phyloP scores from a whole-genome alignment of 2,329 filamentous ascomycete genomes.

The Aspergillus pseudotamarii region DNA sequence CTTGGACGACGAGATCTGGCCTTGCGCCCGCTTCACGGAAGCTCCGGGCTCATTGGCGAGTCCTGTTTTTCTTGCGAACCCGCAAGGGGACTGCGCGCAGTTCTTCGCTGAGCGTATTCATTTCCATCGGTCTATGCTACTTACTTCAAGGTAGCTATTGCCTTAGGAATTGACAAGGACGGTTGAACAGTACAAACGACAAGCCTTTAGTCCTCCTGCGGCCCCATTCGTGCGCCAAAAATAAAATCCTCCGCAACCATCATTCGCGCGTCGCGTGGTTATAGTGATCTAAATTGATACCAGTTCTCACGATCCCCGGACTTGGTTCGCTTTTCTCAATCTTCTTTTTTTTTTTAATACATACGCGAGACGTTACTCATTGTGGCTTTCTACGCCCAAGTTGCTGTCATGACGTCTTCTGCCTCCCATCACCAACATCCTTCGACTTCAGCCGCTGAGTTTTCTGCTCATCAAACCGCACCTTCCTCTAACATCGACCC shows the following conservation, averaged over 20 bases:
- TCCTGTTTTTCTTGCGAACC: not conserved
- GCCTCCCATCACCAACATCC: constrained; percentile 34
- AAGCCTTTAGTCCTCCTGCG: not conserved
- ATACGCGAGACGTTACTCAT: not conserved
- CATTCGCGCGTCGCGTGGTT: not conserved
- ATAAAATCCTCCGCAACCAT: not conserved
- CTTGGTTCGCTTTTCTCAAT: not conserved
- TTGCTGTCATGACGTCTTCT: constrained; percentile 31
- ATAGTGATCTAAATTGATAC: not conserved
- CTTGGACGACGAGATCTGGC: not conserved
- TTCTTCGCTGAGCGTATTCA: not conserved
- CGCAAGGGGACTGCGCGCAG: constrained; percentile 7
- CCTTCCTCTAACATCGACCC: constrained; percentile 34
- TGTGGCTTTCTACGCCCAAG: not conserved
- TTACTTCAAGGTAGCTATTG: not conserved
- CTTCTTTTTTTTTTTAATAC: too few relatives aligned
- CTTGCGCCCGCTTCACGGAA: constrained; percentile 7
- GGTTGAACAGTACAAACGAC: not conserved
- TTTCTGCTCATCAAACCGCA: constrained; percentile 27
- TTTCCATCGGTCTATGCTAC: not conserved
- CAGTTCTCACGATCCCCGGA: not conserved
- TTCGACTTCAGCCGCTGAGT: constrained; percentile 30
- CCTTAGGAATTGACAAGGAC: not conserved
- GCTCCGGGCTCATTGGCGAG: constrained; percentile 2
- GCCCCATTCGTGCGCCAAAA: not conserved